Percentiles rank a stretch among this genome's conserved stretches.
phyloP scores from a whole-genome alignment of 257 asterid genomes.

The Solanum tarijense region DNA sequence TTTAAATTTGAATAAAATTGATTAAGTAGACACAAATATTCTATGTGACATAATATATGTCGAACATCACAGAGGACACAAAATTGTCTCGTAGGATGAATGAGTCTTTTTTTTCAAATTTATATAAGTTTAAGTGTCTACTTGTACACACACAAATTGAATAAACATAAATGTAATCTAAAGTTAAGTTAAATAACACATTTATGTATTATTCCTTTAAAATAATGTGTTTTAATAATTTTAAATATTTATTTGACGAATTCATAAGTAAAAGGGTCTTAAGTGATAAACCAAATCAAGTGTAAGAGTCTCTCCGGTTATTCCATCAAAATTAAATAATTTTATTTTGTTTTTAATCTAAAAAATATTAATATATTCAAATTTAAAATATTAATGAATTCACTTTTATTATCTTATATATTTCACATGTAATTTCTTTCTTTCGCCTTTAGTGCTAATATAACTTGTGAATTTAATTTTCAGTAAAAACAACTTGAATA shows the following conservation, averaged over 20 bases:
- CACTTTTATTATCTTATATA: background rate
- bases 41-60: too few relatives aligned
- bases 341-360: background rate
- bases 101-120: too few relatives aligned
- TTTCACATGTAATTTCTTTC: background rate
- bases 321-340: background rate
- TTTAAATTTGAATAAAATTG: too few relatives aligned
- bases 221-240: too few relatives aligned
- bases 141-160: rapidly evolving
- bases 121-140: too few relatives aligned
- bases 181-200: too few relatives aligned
- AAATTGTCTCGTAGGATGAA: too few relatives aligned
- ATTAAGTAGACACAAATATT: rapidly evolving
- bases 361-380: background rate
- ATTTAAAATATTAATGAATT: background rate
- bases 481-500: background rate
- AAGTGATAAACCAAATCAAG: too few relatives aligned
- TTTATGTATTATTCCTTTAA: too few relatives aligned
- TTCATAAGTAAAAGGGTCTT: too few relatives aligned
- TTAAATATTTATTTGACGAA: background rate
- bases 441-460: background rate
- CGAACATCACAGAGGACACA: background rate
- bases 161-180: background rate
- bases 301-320: background rate
- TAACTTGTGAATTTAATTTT: background rate